A percentile compares a stretch with the other conserved stretches of the same genome.
Conservation (phyloP, 352 stramenopile genomes). For the Globisporangium perplexum region DNA sequence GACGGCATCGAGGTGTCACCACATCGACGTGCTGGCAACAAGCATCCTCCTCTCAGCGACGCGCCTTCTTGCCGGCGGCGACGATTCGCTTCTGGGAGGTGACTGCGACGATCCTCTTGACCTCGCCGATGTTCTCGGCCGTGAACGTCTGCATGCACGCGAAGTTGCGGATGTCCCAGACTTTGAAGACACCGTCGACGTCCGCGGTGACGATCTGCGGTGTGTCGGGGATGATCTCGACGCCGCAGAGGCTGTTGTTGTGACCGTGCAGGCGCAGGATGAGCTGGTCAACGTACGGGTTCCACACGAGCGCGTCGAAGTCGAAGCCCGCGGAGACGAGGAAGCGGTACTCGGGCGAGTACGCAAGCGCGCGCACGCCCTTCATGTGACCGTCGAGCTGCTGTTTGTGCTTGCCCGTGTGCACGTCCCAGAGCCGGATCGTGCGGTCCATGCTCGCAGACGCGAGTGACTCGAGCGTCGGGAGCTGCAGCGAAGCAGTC, state of each 20-base stretch:
- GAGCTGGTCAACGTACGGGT: conserved; percentile 86
- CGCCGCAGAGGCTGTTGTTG: conserved; percentile 79
- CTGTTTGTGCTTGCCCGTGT: conserved; percentile 82
- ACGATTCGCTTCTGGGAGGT: conserved; percentile 72
- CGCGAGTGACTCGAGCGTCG: conserved; percentile 73
- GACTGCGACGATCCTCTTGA: conserved; percentile 72
- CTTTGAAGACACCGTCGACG: conserved; percentile 79
- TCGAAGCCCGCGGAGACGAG: conserved; percentile 86
- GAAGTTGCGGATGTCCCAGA: conserved; percentile 91
- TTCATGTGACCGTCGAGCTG: conserved; percentile 83
- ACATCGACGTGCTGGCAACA: no score
- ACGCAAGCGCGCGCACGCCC: conserved; percentile 72
- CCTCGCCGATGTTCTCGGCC: conserved; percentile 53
- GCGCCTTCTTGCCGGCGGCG: conserved; percentile 60
- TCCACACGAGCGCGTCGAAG: conserved; percentile 87
- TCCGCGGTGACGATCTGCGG: conserved; percentile 86
- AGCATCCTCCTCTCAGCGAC: no score
- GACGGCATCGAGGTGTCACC: no score
- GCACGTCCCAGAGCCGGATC: conserved; percentile 86
- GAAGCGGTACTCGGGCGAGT: conserved; percentile 83
- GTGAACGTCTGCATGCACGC: conserved; percentile 87
- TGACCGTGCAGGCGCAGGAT: conserved; percentile 84
- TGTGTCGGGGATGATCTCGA: conserved; percentile 83
- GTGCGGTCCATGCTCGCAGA: conserved; percentile 87
- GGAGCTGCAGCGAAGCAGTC: conserved; percentile 27